These are phyloP conservation scores for Cucurbita argyrosperma DNA, from an alignment of 306 rosid species.

Conservation along the genomic window DNA sequence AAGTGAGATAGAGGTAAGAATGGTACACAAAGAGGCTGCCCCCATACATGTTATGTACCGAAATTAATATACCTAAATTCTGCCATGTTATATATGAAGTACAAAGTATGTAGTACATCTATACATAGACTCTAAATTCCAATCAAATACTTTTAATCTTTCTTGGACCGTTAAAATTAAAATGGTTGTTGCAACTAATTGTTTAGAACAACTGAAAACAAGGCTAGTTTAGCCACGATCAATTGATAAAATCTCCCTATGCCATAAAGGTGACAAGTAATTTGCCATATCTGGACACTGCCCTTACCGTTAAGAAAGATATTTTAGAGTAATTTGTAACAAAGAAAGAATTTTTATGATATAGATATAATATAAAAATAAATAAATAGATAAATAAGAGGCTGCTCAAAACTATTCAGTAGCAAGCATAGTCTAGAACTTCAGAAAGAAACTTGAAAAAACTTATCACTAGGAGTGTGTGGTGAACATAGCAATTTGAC, in stretches of 20 bases:
- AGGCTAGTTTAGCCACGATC: too few relatives aligned
- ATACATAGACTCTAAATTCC: background rate
- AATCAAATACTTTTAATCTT: background rate
- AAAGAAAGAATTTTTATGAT: background rate
- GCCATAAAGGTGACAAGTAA: too few relatives aligned
- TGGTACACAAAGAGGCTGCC: background rate
- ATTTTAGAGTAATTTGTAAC: background rate
- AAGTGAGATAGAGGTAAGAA: background rate
- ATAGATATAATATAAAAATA: background rate
- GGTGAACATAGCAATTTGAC: background rate
- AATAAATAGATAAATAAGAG: background rate
- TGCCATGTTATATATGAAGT: too few relatives aligned
- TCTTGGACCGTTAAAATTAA: background rate
- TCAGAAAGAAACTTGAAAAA: background rate
- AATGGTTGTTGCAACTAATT: background rate
- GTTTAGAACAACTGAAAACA: too few relatives aligned
- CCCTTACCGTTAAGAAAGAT: constrained; percentile 4
- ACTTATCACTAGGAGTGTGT: background rate
- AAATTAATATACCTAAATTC: too few relatives aligned
- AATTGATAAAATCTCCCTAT: too few relatives aligned
- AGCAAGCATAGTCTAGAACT: background rate
- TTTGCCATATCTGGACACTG: constrained; percentile 99
- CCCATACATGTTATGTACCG: too few relatives aligned
- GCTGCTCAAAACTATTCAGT: background rate
- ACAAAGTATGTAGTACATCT: too few relatives aligned